These are phyloP conservation scores for Boletus insuetus DNA, from an alignment of 768 basidiomycete species.

Conservation along the genomic window DNA sequence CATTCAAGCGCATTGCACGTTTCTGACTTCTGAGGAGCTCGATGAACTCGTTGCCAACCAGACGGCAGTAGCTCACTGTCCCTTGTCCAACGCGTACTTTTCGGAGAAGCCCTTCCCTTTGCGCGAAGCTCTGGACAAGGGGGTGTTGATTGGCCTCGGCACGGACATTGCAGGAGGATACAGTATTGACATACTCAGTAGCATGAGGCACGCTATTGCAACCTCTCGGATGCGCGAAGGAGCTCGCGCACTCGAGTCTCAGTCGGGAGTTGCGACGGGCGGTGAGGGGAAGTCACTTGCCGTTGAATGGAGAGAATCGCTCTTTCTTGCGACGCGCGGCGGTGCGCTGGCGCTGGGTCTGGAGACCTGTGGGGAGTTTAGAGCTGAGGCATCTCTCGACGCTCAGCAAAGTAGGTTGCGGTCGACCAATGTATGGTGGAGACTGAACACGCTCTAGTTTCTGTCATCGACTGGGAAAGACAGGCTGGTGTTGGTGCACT, in stretches of 20 bases:
- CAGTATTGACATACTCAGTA: constrained; percentile 68
- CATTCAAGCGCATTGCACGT: constrained; percentile 89
- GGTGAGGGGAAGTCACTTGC: constrained; percentile 34
- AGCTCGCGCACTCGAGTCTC: constrained; percentile 28
- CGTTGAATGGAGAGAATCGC: constrained; percentile 76
- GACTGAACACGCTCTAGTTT: constrained; percentile 35
- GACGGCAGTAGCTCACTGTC: constrained; percentile 80
- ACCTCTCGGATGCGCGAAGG: constrained; percentile 71
- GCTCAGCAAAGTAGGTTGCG: constrained; percentile 66
- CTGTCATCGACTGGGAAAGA: constrained; percentile 40
- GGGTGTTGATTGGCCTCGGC: constrained; percentile 75
- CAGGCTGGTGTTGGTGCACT: constrained; percentile 56
- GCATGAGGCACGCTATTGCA: constrained; percentile 78
- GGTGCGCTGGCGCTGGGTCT: constrained; percentile 71
- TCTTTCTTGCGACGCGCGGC: constrained; percentile 81
- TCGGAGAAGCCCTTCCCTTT: constrained; percentile 67
- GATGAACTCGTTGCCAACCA: constrained; percentile 45
- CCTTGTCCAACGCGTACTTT: constrained; percentile 87
- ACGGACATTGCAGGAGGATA: constrained; percentile 89
- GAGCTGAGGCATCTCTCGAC: constrained; percentile 65
- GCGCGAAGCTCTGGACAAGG: constrained; percentile 63
- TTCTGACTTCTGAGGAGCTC: constrained; percentile 54
- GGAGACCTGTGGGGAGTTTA: constrained; percentile 48
- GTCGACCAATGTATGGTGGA: background rate
- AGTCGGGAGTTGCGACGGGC: background rate